Evolutionary conservation across 139 green algal species (phyloP), one percentile per base, ranked within the genome.

Genomic region (Chlorella sp.): DNA sequence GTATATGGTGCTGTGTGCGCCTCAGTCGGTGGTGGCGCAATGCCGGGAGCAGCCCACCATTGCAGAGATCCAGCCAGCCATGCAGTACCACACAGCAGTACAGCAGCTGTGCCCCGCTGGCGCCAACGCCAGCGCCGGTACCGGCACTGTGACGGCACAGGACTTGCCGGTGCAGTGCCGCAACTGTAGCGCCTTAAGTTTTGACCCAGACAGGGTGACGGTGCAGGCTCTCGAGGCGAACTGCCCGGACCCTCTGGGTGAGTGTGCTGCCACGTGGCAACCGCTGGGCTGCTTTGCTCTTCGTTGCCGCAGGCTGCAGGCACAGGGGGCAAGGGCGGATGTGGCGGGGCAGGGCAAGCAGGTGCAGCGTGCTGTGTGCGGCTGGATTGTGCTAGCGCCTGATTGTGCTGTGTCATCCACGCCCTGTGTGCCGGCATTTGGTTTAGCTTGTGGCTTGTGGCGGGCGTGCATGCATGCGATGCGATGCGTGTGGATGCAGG

Each of bases 171-270:
- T 40, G 30, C 48, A 24, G 16, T 89, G 86, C 86, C 22, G 26
- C 26, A 19, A 14, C 12, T 89, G 86, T 36, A 48, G 28, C 9
- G 36, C 86, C 3, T 37, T 61, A 57, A 42, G 40, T 5, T 77
- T 78, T 24, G 57, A 80, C 36, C 64, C 64, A 14, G 34, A 60
- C 76, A 69, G 77, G 14, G 86, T 89, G 34, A 68, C 61, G 53
- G 86, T 89, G 57, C 86, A 89, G 75, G 75, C 86, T 3, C 30
- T 85, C 75, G 53, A 85, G 28, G 36, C 36, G 32, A 89, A 80
- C 76, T 89, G 86, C 75, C 69, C 75, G 0, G 86, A 89, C 57
- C 86, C 86, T 1, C 28, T 89, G 14, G 86, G 86, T 89, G 75
- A 57, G 71, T 60, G 32, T 3, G 24, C 60, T 68, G 32, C 64